Evolutionary conservation across 2,329 filamentous ascomycete genomes (phyloP).

Genomic region (Coniosporium uncinatum): DNA sequence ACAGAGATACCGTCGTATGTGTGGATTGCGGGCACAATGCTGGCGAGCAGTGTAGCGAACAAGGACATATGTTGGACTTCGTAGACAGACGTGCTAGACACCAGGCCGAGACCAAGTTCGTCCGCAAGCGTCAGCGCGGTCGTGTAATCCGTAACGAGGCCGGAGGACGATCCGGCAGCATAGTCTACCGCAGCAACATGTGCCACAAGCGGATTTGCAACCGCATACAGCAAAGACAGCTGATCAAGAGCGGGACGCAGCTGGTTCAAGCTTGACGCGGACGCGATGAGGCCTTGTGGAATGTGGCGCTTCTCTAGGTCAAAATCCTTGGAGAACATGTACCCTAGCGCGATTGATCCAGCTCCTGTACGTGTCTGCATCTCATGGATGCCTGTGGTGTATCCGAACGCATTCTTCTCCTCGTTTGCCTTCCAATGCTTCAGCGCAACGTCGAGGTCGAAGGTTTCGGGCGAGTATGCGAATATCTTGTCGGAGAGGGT

Average conservation of each 20-base stretch:
- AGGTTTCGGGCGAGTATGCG: slow-evolving; percentile 91
- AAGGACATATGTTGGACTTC: slow-evolving; percentile 95
- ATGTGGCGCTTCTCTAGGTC: slow-evolving; percentile 87
- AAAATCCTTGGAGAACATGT: slow-evolving; percentile 97
- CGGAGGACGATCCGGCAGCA: too few species aligned
- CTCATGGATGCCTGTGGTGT: slow-evolving; percentile 70
- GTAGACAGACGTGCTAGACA: slow-evolving; percentile 80
- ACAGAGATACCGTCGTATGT: slow-evolving; percentile 84
- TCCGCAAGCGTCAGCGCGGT: slow-evolving; percentile 76
- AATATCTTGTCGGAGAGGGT: slow-evolving; percentile 96
- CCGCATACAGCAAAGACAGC: slow-evolving; percentile 83
- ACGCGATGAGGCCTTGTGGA: slow-evolving; percentile 86
- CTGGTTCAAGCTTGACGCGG: slow-evolving; percentile 74
- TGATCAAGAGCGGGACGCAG: slow-evolving; percentile 86
- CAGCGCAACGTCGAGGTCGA: slow-evolving; percentile 81
- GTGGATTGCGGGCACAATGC: slow-evolving; percentile 76
- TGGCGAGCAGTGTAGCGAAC: slow-evolving; percentile 78
- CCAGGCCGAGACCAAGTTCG: slow-evolving; percentile 82
- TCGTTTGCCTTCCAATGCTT: slow-evolving; percentile 67
- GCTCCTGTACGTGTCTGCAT: slow-evolving; percentile 88
- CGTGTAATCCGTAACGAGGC: slow-evolving; percentile 70
- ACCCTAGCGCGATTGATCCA: slow-evolving; percentile 87
- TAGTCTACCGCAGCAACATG: slow-evolving; percentile 94
- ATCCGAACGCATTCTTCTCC: slow-evolving; percentile 77
- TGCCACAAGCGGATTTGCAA: slow-evolving; percentile 88